Conservation (phyloP, 371 early-diverging fungal species). For the Mucor indicus region DNA sequence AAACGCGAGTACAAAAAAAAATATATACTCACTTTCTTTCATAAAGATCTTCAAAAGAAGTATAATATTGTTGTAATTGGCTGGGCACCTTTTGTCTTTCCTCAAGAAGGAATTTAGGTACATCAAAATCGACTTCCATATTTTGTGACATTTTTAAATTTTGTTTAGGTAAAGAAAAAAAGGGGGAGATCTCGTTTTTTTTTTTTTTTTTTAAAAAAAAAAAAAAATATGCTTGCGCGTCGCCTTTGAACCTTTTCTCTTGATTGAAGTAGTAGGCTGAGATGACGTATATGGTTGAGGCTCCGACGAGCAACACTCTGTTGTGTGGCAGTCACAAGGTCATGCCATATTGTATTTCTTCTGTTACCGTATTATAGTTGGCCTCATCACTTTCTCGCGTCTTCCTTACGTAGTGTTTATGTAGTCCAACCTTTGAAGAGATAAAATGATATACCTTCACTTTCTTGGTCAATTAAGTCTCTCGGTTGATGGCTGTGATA, state of each 20-base stretch:
- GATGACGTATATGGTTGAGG: no score
- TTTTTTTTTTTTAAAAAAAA: no score
- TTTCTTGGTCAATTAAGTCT: no score
- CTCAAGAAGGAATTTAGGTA: conserved; percentile 67
- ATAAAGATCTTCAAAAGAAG: conserved; percentile 84
- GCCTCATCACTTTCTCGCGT: no score
- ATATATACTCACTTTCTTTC: conserved; percentile 80
- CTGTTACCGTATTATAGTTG: no score
- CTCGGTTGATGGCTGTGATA: no score
- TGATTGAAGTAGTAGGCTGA: no score
- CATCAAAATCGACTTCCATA: conserved; percentile 87
- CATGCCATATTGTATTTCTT: no score
- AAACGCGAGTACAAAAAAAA: neutral
- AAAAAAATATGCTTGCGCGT: conserved; percentile 8
- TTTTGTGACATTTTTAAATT: conserved; percentile 33
- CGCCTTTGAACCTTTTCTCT: neutral
- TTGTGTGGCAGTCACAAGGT: no score
- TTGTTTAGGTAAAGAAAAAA: neutral
- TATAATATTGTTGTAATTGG: conserved; percentile 69
- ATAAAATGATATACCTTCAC: neutral
- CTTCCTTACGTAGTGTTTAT: no score
- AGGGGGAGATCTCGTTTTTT: no score
- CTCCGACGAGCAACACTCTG: neutral
- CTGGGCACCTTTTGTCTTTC: conserved; percentile 70
- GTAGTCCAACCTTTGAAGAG: no score